phyloP scores from a whole-genome alignment of 2,329 filamentous ascomycete species.

The Penicillium hordei region DNA sequence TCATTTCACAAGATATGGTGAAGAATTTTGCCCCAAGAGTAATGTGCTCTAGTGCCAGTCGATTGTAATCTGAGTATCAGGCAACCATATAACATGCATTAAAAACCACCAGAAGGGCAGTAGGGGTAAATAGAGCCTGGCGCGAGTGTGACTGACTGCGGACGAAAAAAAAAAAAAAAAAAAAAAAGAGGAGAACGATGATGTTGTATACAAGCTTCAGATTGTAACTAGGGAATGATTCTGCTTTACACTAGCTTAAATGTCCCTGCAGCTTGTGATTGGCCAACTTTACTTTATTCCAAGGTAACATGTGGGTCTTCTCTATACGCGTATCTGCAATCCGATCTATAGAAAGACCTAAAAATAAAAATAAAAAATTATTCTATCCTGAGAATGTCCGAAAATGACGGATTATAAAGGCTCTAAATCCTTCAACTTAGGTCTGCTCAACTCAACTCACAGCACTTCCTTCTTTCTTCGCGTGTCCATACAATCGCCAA shows the following conservation, averaged over 20 bases:
- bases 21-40: no score
- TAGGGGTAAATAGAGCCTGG: neutral
- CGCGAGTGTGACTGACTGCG: neutral
- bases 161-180: neutral
- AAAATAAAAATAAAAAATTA: neutral
- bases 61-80: neutral
- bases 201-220: neutral
- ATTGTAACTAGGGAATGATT: no score
- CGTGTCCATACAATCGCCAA: neutral
- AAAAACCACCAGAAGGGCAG: neutral
- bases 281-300: neutral
- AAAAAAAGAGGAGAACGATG: neutral
- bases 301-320: neutral
- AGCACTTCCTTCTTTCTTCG: neutral
- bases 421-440: neutral
- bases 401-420: neutral
- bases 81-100: neutral
- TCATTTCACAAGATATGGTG: no score
- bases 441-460: neutral
- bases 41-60: no score
- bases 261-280: neutral
- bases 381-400: neutral
- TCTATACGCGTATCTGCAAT: conserved; percentile 5
- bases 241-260: neutral
- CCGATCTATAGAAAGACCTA: neutral